Conservation (phyloP, 306 rosid species). For the Castanopsis chinensis region DNA sequence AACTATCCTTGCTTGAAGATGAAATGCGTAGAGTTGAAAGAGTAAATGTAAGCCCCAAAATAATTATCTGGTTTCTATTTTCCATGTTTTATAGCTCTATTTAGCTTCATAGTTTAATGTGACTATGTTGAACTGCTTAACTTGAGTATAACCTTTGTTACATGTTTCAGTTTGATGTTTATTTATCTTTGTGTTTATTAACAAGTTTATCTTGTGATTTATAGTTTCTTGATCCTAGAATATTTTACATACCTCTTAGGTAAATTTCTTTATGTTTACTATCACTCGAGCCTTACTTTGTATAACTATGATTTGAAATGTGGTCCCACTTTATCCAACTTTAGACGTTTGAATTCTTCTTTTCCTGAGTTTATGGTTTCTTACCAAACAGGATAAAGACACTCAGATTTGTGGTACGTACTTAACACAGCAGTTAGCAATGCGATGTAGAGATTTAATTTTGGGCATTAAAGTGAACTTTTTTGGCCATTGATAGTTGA, state of each 20-base stretch:
- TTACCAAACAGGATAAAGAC: background rate
- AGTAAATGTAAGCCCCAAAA: conserved; percentile 69
- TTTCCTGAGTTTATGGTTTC: background rate
- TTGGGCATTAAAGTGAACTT: background rate
- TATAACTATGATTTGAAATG: background rate
- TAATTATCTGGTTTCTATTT: conserved; percentile 1
- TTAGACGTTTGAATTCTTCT: background rate
- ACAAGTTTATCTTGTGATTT: background rate
- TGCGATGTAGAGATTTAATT: background rate
- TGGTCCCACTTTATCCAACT: background rate
- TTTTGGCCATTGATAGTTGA: background rate
- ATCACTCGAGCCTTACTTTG: background rate
- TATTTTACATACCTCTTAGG: background rate
- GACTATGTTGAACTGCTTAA: conserved; percentile 10
- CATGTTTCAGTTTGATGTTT: conserved; percentile 12
- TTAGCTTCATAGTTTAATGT: conserved; percentile 14
- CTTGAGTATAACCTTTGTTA: conserved; percentile 2
- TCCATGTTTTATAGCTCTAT: conserved; percentile 3
- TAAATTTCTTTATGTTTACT: background rate
- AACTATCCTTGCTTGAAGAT: conserved; percentile 88
- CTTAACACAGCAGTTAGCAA: background rate
- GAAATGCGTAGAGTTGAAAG: conserved; percentile 97
- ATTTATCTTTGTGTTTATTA: background rate
- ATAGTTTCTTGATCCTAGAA: background rate
- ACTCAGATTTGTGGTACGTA: background rate